Conservation (phyloP, 2,329 filamentous ascomycete species). For the Xylaria hypoxylon region DNA sequence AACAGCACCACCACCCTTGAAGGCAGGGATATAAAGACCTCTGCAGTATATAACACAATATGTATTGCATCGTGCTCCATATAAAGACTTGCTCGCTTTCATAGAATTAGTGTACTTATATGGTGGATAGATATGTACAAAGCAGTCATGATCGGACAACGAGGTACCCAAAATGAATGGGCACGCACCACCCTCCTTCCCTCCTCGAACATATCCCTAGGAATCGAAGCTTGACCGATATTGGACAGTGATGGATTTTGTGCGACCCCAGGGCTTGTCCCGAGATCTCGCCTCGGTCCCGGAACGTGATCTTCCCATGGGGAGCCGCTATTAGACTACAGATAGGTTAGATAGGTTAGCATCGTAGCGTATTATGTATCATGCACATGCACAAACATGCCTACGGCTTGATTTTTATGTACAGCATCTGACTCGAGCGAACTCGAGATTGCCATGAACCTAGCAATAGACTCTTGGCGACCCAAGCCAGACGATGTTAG, state of each 20-base stretch:
- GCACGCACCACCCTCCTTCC: constrained; percentile 15
- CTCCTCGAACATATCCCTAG: constrained; percentile 15
- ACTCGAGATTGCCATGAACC: not conserved
- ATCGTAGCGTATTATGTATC: constrained; percentile 22
- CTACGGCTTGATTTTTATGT: constrained; percentile 10
- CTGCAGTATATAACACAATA: constrained; percentile 15
- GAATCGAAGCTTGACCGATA: not conserved
- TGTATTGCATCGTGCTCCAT: constrained; percentile 11
- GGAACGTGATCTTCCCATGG: constrained; percentile 2
- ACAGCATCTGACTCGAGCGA: constrained; percentile 8
- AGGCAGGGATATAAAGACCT: not conserved
- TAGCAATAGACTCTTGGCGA: constrained; percentile 1
- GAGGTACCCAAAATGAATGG: constrained; percentile 1
- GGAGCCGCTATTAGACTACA: constrained; percentile 13
- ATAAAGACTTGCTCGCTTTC: not conserved
- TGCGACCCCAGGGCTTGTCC: constrained; percentile 22
- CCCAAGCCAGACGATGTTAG: not conserved
- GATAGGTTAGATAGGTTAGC: constrained; percentile 20
- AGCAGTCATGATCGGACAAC: constrained; percentile 2
- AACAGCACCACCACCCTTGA: not conserved
- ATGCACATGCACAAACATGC: constrained; percentile 15
- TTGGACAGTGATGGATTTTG: not conserved
- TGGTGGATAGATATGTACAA: not conserved
- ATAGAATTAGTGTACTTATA: constrained; percentile 1
- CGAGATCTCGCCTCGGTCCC: constrained; percentile 32